Evolutionary conservation across 257 asterid species (phyloP).

Genomic region (Capsicum pubescens): DNA sequence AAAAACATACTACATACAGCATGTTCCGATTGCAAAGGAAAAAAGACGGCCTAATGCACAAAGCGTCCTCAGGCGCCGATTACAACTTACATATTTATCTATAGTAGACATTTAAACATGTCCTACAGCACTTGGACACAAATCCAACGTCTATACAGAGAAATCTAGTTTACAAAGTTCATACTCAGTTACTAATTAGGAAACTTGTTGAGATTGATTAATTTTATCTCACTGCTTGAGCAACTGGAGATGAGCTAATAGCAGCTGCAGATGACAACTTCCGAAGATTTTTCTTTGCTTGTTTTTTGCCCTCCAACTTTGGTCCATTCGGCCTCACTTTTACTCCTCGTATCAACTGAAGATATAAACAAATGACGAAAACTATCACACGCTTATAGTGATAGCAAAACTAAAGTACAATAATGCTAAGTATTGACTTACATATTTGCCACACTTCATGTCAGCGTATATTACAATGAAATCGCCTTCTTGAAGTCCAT

Average conservation of each 20-base stretch:
- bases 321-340: slow-evolving; percentile 36
- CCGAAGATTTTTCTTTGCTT: slow-evolving; percentile 60
- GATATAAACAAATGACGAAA: neutral
- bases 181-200: neutral
- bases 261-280: slow-evolving; percentile 45
- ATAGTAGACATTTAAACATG: too few relatives aligned
- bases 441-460: slow-evolving; percentile 61
- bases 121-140: neutral
- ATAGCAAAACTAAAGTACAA: neutral
- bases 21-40: neutral
- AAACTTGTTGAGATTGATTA: neutral
- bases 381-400: neutral
- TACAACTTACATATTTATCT: neutral
- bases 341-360: slow-evolving; percentile 39
- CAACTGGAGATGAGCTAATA: slow-evolving; percentile 44
- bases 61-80: neutral
- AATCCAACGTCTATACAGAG: neutral
- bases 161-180: neutral
- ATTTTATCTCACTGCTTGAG: slow-evolving; percentile 32
- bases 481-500: slow-evolving; percentile 56
- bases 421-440: slow-evolving; percentile 34
- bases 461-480: slow-evolving; percentile 56
- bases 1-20: slow-evolving; percentile 6
- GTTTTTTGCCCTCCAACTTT: slow-evolving; percentile 65
- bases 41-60: neutral